Conservation (phyloP, 2,329 filamentous ascomycete species). For the Acephala macrosclerotiorum region DNA sequence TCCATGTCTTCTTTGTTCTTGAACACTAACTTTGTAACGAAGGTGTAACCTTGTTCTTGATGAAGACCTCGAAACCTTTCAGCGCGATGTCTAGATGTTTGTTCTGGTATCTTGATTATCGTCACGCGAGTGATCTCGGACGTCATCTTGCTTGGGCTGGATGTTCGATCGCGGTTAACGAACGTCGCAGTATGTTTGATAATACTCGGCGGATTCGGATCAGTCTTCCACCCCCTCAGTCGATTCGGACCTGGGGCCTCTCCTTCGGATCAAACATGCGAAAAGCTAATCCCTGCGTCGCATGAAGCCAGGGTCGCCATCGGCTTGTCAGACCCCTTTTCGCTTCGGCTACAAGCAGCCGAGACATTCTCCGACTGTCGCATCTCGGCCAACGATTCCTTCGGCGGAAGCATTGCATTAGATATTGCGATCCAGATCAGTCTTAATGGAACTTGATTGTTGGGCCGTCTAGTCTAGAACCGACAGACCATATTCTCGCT, state of each 20-base stretch:
- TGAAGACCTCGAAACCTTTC: conserved; percentile 27
- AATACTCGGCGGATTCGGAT: background rate
- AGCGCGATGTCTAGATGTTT: conserved; percentile 21
- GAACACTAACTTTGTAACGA: conserved; percentile 60
- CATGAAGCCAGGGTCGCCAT: too few relatives aligned
- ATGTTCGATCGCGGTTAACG: background rate
- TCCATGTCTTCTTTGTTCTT: conserved; percentile 62
- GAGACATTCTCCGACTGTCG: background rate
- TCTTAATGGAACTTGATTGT: too few relatives aligned
- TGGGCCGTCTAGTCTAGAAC: too few relatives aligned
- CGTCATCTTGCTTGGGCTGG: conserved; percentile 12
- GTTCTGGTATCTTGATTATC: conserved; percentile 27
- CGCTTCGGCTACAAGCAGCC: conserved; percentile 19
- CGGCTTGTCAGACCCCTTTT: background rate
- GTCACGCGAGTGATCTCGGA: conserved; percentile 25
- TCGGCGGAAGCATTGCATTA: background rate
- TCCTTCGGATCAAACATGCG: background rate
- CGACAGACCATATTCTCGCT: too few relatives aligned
- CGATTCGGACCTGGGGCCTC: too few relatives aligned
- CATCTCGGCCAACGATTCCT: background rate
- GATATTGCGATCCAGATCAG: too few relatives aligned
- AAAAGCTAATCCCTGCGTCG: background rate
- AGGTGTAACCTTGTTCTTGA: conserved; percentile 56
- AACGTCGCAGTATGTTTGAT: background rate
- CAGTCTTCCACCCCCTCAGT: too few relatives aligned